Evolutionary conservation across 2,329 filamentous ascomycete species (phyloP).

Genomic region (Alternaria arborescens): DNA sequence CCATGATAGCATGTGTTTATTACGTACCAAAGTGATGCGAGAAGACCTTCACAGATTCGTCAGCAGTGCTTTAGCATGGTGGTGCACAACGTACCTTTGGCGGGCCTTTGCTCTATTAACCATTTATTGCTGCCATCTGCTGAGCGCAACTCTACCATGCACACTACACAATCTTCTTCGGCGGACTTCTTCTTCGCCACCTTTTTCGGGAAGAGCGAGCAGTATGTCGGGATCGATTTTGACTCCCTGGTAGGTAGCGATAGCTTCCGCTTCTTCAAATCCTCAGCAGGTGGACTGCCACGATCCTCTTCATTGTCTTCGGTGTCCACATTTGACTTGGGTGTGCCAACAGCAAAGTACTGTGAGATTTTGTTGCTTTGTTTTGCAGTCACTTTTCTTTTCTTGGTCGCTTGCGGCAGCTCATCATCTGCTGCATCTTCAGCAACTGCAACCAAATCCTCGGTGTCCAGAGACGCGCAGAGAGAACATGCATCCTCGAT

Average conservation of each 20-base stretch:
- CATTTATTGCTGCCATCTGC: conserved; percentile 33
- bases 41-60: conserved; percentile 24
- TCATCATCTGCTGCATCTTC: conserved; percentile 29
- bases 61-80: conserved; percentile 4
- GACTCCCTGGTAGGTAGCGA: conserved; percentile 9
- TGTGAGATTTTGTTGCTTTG: conserved; percentile 40
- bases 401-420: conserved; percentile 25
- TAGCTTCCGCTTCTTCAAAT: conserved; percentile 38
- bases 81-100: conserved; percentile 37
- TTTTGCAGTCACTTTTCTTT: conserved; percentile 32
- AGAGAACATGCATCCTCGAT: conserved; percentile 45
- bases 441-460: conserved; percentile 36
- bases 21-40: conserved; percentile 41
- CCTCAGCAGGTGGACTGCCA: conserved; percentile 3
- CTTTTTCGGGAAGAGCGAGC: conserved; percentile 49
- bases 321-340: conserved; percentile 21
- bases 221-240: conserved; percentile 36
- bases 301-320: conserved; percentile 14
- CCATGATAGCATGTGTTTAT: conserved; percentile 1
- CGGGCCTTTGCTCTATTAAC: conserved; percentile 49
- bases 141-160: conserved; percentile 35
- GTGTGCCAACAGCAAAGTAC: conserved; percentile 38
- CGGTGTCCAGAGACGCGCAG: conserved; percentile 41
- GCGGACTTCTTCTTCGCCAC: conserved; percentile 45
- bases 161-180: conserved; percentile 47